Base-by-base conservation (phyloP, 2,329 filamentous ascomycete genomes). In the Pseudogymnoascus sp. region DNA sequence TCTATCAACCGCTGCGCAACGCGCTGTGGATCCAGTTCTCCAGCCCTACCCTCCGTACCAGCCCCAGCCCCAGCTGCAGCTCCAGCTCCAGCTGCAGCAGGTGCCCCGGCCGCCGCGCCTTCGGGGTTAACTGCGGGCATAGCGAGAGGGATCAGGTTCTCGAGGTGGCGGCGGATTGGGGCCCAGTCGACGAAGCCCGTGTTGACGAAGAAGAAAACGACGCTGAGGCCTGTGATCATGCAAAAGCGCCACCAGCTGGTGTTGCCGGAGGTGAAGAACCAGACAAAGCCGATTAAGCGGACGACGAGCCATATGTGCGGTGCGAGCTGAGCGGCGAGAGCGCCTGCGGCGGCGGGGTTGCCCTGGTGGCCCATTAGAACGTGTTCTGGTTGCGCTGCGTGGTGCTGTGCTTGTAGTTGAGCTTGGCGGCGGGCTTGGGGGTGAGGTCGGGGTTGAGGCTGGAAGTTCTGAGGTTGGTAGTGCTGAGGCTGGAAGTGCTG, bases 231-330 rank as follows among this genome's bases (percentile, higher is more conserved):
- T 45, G 83, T 75, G 21, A 87, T 79, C 18, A 80, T 80, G 6
- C 83, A 69, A 80, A 81, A 86, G 59, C 84, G 80, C 7, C 79
- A 79, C 84, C 84, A 87, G 69, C 80, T 86, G 1, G 80, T 77
- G 51, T 80, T 78, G 0, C 82, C 80, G 8, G 80, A 80, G 0
- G 85, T 86, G 66, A 88, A 87, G 74, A 86, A 84, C 83, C 84
- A 88, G 11, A 87, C 79, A 70, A 88, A 86, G 5, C 83, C 73
- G 10, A 78, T 76, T 7, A 88, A 73, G 6, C 85, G 80, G 37
- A 84, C 75, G 1, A 86, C 68, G 61, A 87, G 77, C 85, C 85
- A 88, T 29, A 88, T 71, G 62, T 86, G 81, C n/a, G 83, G 83
- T 77, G 81, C 83, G n/a, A 84, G 37, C 61, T 70, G 69, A 18